phyloP scores from a whole-genome alignment of 176 grass and related monocot species.

The Rhynchospora pubera region DNA sequence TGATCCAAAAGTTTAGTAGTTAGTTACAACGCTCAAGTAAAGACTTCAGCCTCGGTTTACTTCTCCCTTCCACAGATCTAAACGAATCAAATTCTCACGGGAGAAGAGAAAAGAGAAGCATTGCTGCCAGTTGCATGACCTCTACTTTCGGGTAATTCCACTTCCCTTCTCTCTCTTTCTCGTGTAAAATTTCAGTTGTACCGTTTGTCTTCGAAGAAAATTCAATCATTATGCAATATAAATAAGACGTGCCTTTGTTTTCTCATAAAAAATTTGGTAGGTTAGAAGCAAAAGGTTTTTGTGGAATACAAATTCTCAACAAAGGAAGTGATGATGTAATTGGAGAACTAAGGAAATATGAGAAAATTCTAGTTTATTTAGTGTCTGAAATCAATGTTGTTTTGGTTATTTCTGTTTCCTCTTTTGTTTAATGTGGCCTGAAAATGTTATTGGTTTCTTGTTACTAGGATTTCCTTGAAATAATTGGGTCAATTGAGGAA shows the following conservation, averaged over 20 bases:
- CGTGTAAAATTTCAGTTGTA: background rate
- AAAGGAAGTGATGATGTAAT: background rate
- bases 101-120: constrained; percentile 6
- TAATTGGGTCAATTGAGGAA: constrained; percentile 13
- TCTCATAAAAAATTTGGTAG: too few species aligned
- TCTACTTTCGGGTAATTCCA: background rate
- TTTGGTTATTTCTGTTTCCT: constrained; percentile 14
- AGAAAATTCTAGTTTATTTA: background rate
- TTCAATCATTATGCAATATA: background rate
- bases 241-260: too few species aligned
- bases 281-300: too few species aligned
- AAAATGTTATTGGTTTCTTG: constrained; percentile 21
- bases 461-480: background rate
- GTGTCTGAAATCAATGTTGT: constrained; percentile 4
- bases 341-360: background rate
- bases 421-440: constrained; percentile 19
- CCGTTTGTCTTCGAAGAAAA: background rate
- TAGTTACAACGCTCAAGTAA: background rate
- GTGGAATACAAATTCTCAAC: background rate
- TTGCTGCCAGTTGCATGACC: background rate
- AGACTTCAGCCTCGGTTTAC: background rate
- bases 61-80: background rate
- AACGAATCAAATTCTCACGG: constrained; percentile 2
- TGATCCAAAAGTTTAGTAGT: background rate
- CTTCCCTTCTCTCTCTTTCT: background rate